A percentile compares a stretch with the other conserved stretches of the same genome.
Conservation (phyloP, 2,329 filamentous ascomycete genomes). For the Fusarium begoniae region DNA sequence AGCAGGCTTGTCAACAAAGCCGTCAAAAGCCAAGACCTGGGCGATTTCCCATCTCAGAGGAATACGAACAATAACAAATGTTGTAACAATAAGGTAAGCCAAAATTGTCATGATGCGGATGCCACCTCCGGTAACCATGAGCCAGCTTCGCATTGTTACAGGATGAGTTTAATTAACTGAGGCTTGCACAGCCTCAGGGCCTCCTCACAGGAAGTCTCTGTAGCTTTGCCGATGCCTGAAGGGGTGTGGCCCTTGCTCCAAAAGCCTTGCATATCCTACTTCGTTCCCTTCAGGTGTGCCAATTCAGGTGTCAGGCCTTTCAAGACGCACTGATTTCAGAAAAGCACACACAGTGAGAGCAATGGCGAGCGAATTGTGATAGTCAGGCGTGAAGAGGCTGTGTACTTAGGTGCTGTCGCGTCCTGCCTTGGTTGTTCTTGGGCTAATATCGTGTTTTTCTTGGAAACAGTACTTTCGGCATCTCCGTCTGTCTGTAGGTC, state of each 20-base stretch:
- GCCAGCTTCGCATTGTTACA: conserved; percentile 27
- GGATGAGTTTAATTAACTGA: conserved; percentile 33
- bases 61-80: neutral
- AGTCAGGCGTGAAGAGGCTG: conserved; percentile 1
- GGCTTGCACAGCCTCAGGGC: conserved; percentile 35
- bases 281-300: conserved; percentile 14
- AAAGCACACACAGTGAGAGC: neutral
- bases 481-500: conserved; percentile 1
- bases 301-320: neutral
- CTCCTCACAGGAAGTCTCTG: neutral
- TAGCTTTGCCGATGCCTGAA: conserved; percentile 29
- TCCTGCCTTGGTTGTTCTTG: conserved; percentile 12
- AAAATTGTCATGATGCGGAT: neutral
- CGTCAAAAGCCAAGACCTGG: conserved; percentile 17
- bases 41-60: neutral
- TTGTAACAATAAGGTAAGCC: neutral
- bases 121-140: conserved; percentile 7
- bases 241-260: conserved; percentile 11
- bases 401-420: neutral
- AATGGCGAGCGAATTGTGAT: conserved; percentile 5
- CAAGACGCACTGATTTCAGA: neutral
- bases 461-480: conserved; percentile 7
- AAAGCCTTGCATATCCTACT: neutral
- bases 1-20: neutral
- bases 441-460: neutral